These are phyloP conservation scores for Wickerhamomyces chaumierensis DNA, from an alignment of 805 yeast genomes.

Conservation along the genomic window DNA sequence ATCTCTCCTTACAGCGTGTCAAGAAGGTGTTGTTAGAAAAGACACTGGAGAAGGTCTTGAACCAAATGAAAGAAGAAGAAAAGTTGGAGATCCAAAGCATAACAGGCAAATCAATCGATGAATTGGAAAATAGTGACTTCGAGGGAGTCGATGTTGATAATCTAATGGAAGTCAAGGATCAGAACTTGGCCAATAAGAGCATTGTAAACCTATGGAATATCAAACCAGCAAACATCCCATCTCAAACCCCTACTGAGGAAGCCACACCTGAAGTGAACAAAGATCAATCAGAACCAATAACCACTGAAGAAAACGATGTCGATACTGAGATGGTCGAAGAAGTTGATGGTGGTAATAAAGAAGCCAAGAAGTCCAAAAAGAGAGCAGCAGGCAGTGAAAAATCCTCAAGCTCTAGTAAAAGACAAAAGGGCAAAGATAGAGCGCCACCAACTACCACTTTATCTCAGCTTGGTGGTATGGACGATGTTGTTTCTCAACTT, in stretches of 20 bases:
- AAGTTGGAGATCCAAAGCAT: slow-evolving; percentile 30
- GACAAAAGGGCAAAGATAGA: slow-evolving; percentile 42
- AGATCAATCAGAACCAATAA: slow-evolving; percentile 1
- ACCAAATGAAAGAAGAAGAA: slow-evolving; percentile 48
- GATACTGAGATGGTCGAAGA: slow-evolving; percentile 8
- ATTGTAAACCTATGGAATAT: slow-evolving; percentile 63
- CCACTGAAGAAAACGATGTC: slow-evolving; percentile 3
- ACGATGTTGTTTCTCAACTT: slow-evolving; percentile 69
- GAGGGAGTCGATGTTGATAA: slow-evolving; percentile 26
- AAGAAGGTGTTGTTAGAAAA: slow-evolving; percentile 55
- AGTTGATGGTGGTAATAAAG: slow-evolving; percentile 7
- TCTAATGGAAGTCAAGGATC: slow-evolving; percentile 54
- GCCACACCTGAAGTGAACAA: not conserved
- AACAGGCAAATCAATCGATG: slow-evolving; percentile 19
- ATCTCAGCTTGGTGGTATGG: slow-evolving; percentile 82
- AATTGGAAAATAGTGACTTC: slow-evolving; percentile 27
- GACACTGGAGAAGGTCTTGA: slow-evolving; percentile 49
- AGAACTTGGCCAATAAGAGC: slow-evolving; percentile 64
- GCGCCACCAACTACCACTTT: slow-evolving; percentile 61
- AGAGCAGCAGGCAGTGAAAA: slow-evolving; percentile 40
- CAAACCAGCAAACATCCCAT: slow-evolving; percentile 10
- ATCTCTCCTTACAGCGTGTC: slow-evolving; percentile 54
- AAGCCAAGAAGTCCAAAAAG: slow-evolving; percentile 33
- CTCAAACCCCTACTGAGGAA: slow-evolving; percentile 2
- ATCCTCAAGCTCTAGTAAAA: slow-evolving; percentile 19